Conservation (phyloP, 768 basidiomycete genomes). For the Leucocoprinus leucothites region DNA sequence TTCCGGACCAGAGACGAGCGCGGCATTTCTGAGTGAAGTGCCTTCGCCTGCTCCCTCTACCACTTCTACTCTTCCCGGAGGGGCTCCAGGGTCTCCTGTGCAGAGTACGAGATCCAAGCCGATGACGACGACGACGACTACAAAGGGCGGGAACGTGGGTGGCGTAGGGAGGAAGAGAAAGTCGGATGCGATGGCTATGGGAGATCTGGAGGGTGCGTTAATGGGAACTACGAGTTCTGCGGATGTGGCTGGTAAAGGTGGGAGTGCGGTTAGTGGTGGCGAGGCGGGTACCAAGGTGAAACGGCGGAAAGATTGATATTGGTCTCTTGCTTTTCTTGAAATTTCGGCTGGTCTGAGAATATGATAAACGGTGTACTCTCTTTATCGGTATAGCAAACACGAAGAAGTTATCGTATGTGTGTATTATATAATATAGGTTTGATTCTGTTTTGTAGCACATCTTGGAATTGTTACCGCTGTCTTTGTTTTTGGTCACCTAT, state of each 20-base stretch:
- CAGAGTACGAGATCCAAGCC: constrained; percentile 20
- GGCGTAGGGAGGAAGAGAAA: constrained; percentile 27
- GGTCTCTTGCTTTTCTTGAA: not conserved
- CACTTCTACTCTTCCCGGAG: not conserved
- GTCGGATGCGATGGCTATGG: constrained; percentile 27
- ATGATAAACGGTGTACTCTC: not conserved
- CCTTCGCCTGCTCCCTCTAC: constrained; percentile 21
- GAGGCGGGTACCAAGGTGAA: not conserved
- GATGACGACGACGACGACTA: constrained; percentile 12
- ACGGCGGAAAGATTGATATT: not conserved
- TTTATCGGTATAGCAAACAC: not conserved
- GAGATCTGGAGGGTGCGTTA: constrained; percentile 18
- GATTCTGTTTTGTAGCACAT: too few species aligned
- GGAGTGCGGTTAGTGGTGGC: not conserved
- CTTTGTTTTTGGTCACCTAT: too few species aligned
- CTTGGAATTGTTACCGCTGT: too few species aligned
- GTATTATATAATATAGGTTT: too few species aligned
- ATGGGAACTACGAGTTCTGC: not conserved
- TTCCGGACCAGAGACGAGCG: constrained; percentile 11
- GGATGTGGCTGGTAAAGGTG: not conserved
- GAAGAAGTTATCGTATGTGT: too few species aligned
- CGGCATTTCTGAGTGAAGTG: constrained; percentile 27
- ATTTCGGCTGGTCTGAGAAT: not conserved
- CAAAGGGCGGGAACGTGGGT: not conserved
- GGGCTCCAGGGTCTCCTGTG: constrained; percentile 18